Evolutionary conservation across 2,329 filamentous ascomycete genomes (phyloP), one percentile per base, ranked within the genome.

Genomic region (Parafenestella ontariensis): DNA sequence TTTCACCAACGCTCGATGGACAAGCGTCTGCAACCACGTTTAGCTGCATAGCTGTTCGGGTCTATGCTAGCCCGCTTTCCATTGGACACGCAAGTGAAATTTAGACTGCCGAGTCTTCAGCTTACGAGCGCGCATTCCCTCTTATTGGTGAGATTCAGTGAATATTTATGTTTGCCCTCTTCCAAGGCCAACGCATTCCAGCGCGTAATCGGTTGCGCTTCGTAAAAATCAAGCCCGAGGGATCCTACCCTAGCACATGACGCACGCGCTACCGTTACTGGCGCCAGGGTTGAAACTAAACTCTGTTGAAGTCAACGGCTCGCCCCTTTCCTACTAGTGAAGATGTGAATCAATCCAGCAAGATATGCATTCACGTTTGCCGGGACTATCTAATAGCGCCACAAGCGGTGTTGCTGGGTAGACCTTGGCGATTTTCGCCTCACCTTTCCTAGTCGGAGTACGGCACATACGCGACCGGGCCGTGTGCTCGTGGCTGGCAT

Each of bases 1-100:
- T 56, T 36, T 40, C 49, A 29, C 45, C 44, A 43, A 44, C 45
- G 50, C 46, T 58, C 44, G 54, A 56, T 64, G 31, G 44, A n/a
- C 56, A 43, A 59, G 46, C 51, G 56, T 59, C 56, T 61, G 59
- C 54, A 58, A 57, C 62, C 62, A 62, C 58, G 49, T 58, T 62
- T 48, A 59, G 59, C 59, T 61, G 52, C 58, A 60, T 44, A 51
- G 41, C 39, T 34, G 39, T 48, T 46, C 58, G 59, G 59, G 52
- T 52, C 34, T 56, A 23, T 23, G 39, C n/a, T 50, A 18, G 24
- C 24, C 29, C 28, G 29, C 29, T n/a, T 34, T 41, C 43, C 42
- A 62, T 67, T 66, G 61, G 62, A 41, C 31, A n/a, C 17, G 29
- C 23, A 40, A 43, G 10, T 44, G 20, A 47, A n/a, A 49, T 52